phyloP scores from a whole-genome alignment of 129 eudicot species.

The Scalesia atractyloides region DNA sequence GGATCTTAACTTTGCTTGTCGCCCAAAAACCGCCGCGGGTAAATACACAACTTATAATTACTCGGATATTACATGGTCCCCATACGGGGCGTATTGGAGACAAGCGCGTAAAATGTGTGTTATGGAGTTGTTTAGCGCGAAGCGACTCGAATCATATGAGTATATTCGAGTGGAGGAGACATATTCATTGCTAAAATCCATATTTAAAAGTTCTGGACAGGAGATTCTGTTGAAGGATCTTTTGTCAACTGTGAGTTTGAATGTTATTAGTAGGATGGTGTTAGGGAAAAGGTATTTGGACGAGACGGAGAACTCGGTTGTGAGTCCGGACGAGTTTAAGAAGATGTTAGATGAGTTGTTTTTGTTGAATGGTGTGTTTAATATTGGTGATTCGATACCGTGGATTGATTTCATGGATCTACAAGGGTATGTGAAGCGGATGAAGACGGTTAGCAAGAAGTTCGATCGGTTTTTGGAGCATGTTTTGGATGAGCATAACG shows the following conservation, averaged over 20 bases:
- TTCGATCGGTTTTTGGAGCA: conserved; percentile 82
- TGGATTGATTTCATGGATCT: conserved; percentile 64
- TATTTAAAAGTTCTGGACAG: conserved; percentile 26
- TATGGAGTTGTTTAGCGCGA: conserved; percentile 68
- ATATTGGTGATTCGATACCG: conserved; percentile 80
- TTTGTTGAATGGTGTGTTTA: conserved; percentile 74
- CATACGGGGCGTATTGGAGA: conserved; percentile 78
- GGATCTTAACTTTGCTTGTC: conserved; percentile 57
- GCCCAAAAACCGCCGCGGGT: conserved; percentile 81
- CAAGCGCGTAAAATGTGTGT: conserved; percentile 78
- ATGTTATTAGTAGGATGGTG: conserved; percentile 84
- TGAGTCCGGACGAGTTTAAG: conserved; percentile 66
- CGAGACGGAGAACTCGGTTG: conserved; percentile 41
- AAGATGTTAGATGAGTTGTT: conserved; percentile 78
- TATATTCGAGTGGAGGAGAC: conserved; percentile 68
- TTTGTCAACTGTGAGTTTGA: conserved; percentile 60
- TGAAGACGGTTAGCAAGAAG: conserved; percentile 70
- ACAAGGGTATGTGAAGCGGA: conserved; percentile 80
- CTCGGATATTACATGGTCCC: conserved; percentile 80
- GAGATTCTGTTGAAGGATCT: conserved; percentile 47
- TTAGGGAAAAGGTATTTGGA: conserved; percentile 65
- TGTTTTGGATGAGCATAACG: conserved; percentile 69
- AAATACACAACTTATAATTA: conserved; percentile 72
- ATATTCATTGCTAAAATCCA: conserved; percentile 30
- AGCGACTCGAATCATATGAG: conserved; percentile 74